Conservation (phyloP, 176 grass and related monocot species). For the Musa beccarii region DNA sequence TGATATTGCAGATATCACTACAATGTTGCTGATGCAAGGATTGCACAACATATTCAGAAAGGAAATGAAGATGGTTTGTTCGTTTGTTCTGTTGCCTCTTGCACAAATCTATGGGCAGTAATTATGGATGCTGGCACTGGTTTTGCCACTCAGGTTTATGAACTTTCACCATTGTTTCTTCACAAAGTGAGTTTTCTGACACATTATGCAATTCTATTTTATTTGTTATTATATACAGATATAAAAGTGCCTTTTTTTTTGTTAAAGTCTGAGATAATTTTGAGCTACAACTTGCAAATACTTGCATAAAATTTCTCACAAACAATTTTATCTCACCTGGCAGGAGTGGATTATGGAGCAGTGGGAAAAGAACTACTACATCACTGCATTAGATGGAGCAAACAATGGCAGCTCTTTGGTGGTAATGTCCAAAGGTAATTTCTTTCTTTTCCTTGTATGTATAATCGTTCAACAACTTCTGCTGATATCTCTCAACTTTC, state of each 20-base stretch:
- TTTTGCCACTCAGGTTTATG: slow-evolving; percentile 74
- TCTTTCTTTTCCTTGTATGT: background rate
- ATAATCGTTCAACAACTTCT: background rate
- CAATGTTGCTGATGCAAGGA: slow-evolving; percentile 72
- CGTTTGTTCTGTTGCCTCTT: slow-evolving; percentile 83
- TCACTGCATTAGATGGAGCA: slow-evolving; percentile 66
- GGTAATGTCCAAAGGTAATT: slow-evolving; percentile 90
- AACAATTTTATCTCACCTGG: slow-evolving; percentile 2
- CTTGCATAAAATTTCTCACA: slow-evolving; percentile 17
- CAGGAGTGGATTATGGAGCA: slow-evolving; percentile 97
- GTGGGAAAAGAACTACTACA: slow-evolving; percentile 93
- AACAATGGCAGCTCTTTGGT: slow-evolving; percentile 78
- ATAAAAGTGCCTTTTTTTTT: too few species aligned
- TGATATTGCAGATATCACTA: slow-evolving; percentile 77
- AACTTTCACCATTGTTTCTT: slow-evolving; percentile 70
- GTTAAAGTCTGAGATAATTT: too few species aligned
- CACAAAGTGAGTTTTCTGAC: slow-evolving; percentile 43
- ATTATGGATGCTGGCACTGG: slow-evolving; percentile 98
- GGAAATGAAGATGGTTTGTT: slow-evolving; percentile 89
- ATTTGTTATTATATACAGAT: too few species aligned
- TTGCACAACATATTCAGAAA: slow-evolving; percentile 70
- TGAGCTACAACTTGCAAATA: background rate
- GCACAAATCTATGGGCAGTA: slow-evolving; percentile 82
- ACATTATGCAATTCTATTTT: background rate
- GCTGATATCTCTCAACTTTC: background rate